Conservation (phyloP, 805 yeast species). For the Zygosaccharomyces rouxii region DNA sequence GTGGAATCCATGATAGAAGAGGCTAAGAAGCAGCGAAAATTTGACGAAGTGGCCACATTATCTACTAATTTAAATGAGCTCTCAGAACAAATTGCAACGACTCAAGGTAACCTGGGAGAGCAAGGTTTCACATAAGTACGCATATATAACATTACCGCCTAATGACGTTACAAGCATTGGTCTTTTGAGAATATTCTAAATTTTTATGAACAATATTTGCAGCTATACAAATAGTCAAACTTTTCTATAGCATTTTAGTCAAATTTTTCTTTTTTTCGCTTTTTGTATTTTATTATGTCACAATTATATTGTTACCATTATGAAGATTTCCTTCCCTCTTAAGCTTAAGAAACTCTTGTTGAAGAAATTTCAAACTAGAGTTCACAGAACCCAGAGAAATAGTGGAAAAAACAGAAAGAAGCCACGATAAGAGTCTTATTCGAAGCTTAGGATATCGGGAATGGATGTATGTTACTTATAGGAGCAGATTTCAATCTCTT, state of each 20-base stretch:
- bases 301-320: neutral
- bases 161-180: neutral
- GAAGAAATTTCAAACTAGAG: neutral
- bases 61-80: slow-evolving; percentile 57
- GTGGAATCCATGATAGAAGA: slow-evolving; percentile 60
- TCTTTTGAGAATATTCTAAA: neutral
- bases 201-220: neutral
- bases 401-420: neutral
- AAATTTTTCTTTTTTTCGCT: neutral
- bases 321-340: neutral
- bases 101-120: slow-evolving; percentile 55
- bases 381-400: neutral
- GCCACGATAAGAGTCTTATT: neutral
- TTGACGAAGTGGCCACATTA: slow-evolving; percentile 68
- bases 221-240: neutral
- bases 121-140: slow-evolving; percentile 34
- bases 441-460: neutral
- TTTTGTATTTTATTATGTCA: neutral
- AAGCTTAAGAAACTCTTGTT: neutral
- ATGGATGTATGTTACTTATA: slow-evolving; percentile 15
- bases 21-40: slow-evolving; percentile 61
- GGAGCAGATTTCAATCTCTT: neutral
- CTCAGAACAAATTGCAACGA: slow-evolving; percentile 41
- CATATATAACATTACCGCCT: neutral
- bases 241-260: neutral